Evolutionary conservation across 2,329 filamentous ascomycete species (phyloP), one percentile per base, ranked within the genome.

Genomic region (Neurospora crassa): DNA sequence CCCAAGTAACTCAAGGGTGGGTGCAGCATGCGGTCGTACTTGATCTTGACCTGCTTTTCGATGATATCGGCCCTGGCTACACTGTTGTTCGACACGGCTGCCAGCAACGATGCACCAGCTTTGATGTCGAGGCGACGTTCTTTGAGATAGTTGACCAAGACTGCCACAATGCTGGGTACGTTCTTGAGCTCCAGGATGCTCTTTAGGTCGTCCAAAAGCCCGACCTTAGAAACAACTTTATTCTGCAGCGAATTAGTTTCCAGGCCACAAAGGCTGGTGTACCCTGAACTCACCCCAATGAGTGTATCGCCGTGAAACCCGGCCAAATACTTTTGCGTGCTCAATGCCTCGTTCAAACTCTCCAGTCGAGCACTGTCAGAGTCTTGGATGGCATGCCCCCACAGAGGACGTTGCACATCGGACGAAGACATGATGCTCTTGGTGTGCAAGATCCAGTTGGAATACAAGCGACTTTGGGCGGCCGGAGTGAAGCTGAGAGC

Each of bases 1-100:
- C 73, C 73, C 16, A 74, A 67, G 71, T 74, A 74, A 11, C 70
- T 71, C 34, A 74, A 11, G 24, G 73, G 73, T n/a, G 71, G 67
- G 40, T 69, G 47, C n/a, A 53, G 20, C n/a, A 71, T 47, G 68
- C 37, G 41, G 3, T 71, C 70, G 67, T 71, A 71, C 45, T 71
- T 71, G 29, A 10, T 40, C 67, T 71, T 71, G 70, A 71, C 70
- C 20, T 71, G 67, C 14, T 16, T 41, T 24, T 71, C 67, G 4
- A 71, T 71, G 67, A 68, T 67, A 8, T 69, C n/a, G 12, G 29
- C 8, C 43, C 70, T 68, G 29, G 16, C n/a, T 12, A 43, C 47
- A 68, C 70, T 71, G 70, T 71, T 37, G 67, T 59, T 69, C 10
- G 70, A 69, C 41, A 71, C 14, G 29, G 67, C 43, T 18, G 34